phyloP scores from a whole-genome alignment of 306 rosid species.

The Fragaria vesca region DNA sequence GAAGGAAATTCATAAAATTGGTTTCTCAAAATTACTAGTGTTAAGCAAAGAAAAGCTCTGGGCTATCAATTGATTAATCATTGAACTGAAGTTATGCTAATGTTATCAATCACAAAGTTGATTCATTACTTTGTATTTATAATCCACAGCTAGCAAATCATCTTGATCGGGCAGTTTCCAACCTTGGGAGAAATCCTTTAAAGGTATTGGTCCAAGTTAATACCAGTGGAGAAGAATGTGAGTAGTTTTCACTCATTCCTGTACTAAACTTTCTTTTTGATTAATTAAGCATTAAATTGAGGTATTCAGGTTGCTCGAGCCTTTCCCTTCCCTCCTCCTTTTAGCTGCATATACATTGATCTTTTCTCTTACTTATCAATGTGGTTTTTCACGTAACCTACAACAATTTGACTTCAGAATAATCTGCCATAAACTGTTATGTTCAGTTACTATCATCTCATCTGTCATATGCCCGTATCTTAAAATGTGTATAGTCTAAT shows the following conservation, averaged over 20 bases:
- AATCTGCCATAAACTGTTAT: not conserved
- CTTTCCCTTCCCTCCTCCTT: not conserved
- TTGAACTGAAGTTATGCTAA: too few species aligned
- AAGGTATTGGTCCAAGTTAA: constrained; percentile 83
- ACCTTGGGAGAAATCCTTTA: constrained; percentile 68
- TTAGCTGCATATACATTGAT: not conserved
- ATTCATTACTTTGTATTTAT: constrained; percentile 25
- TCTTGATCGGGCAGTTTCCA: constrained; percentile 74
- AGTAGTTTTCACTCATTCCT: constrained; percentile 30
- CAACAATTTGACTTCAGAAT: not conserved
- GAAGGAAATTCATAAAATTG: too few species aligned
- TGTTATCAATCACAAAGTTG: constrained; percentile 10
- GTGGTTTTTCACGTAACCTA: not conserved
- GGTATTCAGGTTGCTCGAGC: too few species aligned
- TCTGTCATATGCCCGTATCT: not conserved
- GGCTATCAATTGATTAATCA: too few species aligned
- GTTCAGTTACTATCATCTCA: not conserved
- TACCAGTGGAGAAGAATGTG: constrained; percentile 93
- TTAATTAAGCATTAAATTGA: not conserved
- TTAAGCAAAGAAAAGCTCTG: too few species aligned
- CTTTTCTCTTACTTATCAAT: not conserved
- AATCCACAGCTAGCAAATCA: constrained; percentile 67
- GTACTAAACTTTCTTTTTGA: not conserved
- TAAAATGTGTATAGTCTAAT: not conserved
- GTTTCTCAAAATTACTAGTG: too few species aligned